Conservation (phyloP, 768 basidiomycete species). For the Thelephora ganbajun region DNA sequence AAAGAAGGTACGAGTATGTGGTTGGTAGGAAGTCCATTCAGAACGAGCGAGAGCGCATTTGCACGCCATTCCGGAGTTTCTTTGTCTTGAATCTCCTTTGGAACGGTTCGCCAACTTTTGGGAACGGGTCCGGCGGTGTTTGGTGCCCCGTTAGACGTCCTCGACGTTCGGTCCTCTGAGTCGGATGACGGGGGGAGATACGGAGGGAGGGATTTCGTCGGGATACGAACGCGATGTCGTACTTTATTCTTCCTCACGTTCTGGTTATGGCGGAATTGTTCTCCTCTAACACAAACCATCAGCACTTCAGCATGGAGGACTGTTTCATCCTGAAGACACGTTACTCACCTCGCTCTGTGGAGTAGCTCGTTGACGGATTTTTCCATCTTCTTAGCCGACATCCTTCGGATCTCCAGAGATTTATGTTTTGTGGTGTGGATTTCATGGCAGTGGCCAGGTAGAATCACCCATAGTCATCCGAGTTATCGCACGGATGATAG, state of each 20-base stretch:
- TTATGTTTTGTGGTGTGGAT: background rate
- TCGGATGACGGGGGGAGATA: slow-evolving; percentile 14
- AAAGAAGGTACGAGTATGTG: slow-evolving; percentile 32
- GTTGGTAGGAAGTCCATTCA: slow-evolving; percentile 12
- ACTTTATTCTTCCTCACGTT: slow-evolving; percentile 27
- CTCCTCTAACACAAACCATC: slow-evolving; percentile 32
- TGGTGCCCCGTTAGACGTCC: slow-evolving; percentile 7
- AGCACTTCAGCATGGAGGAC: background rate
- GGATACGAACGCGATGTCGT: slow-evolving; percentile 8
- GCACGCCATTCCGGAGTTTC: slow-evolving; percentile 30
- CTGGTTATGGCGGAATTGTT: slow-evolving; percentile 53
- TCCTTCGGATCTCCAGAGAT: too few relatives aligned
- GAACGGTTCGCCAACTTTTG: slow-evolving; percentile 20
- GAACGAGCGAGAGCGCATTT: slow-evolving; percentile 39
- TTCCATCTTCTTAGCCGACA: too few relatives aligned
- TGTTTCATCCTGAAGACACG: slow-evolving; percentile 3
- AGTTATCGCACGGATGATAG: too few relatives aligned
- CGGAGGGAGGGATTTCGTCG: slow-evolving; percentile 29
- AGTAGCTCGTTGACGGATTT: slow-evolving; percentile 30
- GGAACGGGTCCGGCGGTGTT: too few relatives aligned
- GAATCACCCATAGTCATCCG: slow-evolving; percentile 4
- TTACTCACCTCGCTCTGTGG: slow-evolving; percentile 34
- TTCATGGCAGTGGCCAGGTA: slow-evolving; percentile 1
- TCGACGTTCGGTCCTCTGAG: slow-evolving; percentile 1
- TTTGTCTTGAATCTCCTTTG: slow-evolving; percentile 21